A percentile compares a stretch with the other conserved stretches of the same genome.
These are phyloP conservation scores for Verbena officinalis DNA, from an alignment of 257 asterid species.

Conservation along the genomic window DNA sequence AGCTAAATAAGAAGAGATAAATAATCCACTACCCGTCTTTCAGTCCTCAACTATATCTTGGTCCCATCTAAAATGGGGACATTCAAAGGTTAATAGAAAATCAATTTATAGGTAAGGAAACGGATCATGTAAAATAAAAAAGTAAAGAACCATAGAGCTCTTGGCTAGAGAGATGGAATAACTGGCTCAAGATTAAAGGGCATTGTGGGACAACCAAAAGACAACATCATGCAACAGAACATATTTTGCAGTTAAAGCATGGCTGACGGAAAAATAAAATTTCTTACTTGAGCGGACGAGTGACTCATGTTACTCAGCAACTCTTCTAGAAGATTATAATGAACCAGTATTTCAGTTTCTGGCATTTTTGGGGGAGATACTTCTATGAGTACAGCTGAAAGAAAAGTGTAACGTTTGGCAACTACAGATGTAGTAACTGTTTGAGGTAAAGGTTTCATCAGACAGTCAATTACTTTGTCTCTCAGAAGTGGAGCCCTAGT, in stretches of 20 bases:
- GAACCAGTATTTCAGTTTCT: constrained; percentile 63
- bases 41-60: no score
- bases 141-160: background rate
- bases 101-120: no score
- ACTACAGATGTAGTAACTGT: constrained; percentile 77
- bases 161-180: constrained; percentile 8
- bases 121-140: constrained; percentile 1
- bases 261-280: constrained; percentile 20
- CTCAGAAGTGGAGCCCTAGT: constrained; percentile 80
- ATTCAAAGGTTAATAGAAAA: no score
- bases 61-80: no score
- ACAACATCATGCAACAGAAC: constrained; percentile 3
- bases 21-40: no score
- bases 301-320: constrained; percentile 87
- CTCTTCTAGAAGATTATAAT: constrained; percentile 80
- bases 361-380: constrained; percentile 84
- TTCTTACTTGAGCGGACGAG: constrained; percentile 93
- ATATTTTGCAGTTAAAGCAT: constrained; percentile 20
- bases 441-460: constrained; percentile 81
- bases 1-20: no score
- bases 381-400: constrained; percentile 89
- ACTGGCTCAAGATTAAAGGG: constrained; percentile 12
- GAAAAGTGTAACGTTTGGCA: constrained; percentile 89
- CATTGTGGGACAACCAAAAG: constrained; percentile 9
- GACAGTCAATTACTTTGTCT: constrained; percentile 78